Base-by-base conservation (phyloP, 768 basidiomycete species). In the Krasilnikovozyma curviuscula region DNA sequence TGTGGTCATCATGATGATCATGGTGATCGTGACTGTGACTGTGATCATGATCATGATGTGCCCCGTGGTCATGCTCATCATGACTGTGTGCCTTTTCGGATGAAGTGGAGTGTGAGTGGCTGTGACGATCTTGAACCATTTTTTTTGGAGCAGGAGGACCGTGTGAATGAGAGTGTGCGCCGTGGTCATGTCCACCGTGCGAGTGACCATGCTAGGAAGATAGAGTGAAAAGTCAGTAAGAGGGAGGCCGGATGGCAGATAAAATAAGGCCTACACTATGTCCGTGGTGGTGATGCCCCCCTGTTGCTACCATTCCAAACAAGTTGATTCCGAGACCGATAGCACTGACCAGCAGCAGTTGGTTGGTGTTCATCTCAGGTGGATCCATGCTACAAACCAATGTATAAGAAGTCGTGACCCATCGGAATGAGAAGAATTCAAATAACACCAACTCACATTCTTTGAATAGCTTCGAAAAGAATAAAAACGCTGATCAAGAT, bases 251-350 rank as follows among this genome's bases (percentile, higher is more conserved):
- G 18, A 19, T 10, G 23, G 18, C 8, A 3, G 19, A 37, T 13
- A 7, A 24, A 25, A 23, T 5, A n/a, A 28, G 25, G 34, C 10
- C n/a, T 14, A 27, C 6, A 24, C 19, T 14, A 47, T 12, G 1
- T 24, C 50, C 81, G 67, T 83, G 82, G 55, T 84, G 83, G 60
- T 81, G 79, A 62, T 89, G 85, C 3, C 86, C 88, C 5, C 93
- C 93, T 72, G 93, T 98, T 1, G 93, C 93, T 61, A 88, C 83
- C 86, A 98, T 93, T 31, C 93, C 93, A 57, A 95, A 97, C 18
- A 98, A 66, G 63, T 98, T 98, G 40, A 98, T 86, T 1, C 71
- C 85, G 9, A 98, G 68, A 7, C 93, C 93, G 24, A 95, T 64
- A 4, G 78, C 74, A 53, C 85, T 91, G 44, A 98, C 81, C 1